Evolutionary conservation across 2,329 filamentous ascomycete species (phyloP).

Genomic region (Sphaceloma murrayae): DNA sequence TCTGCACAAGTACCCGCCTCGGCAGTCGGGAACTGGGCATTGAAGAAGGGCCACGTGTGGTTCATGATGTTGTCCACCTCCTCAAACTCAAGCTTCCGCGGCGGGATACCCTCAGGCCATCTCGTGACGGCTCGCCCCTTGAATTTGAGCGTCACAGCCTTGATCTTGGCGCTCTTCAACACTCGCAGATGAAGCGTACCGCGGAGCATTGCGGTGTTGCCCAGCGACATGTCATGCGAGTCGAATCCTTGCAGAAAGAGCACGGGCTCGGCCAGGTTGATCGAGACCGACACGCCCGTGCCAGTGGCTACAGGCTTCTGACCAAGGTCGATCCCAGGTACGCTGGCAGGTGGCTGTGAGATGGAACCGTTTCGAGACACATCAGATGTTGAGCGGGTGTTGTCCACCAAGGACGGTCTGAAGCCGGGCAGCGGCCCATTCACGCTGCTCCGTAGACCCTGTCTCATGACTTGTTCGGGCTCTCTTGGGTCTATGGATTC

Average conservation of each 20-base stretch:
- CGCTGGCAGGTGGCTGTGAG: conserved; percentile 21
- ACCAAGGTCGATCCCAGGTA: conserved; percentile 29
- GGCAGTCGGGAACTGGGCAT: conserved; percentile 55
- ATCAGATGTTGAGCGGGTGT: conserved; percentile 30
- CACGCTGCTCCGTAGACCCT: conserved; percentile 33
- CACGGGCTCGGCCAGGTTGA: conserved; percentile 68
- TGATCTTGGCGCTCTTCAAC: conserved; percentile 85
- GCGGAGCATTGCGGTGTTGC: conserved; percentile 71
- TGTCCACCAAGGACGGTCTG: conserved; percentile 35
- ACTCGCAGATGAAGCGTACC: conserved; percentile 75
- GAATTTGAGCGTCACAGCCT: conserved; percentile 79
- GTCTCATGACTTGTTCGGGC: conserved; percentile 27
- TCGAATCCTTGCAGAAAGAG: conserved; percentile 73
- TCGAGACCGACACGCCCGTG: conserved; percentile 64
- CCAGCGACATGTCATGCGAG: conserved; percentile 52
- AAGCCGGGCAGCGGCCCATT: conserved; percentile 32
- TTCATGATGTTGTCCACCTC: conserved; percentile 81
- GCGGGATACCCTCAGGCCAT: conserved; percentile 94
- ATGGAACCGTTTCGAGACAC: conserved; percentile 17
- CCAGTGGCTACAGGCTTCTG: conserved; percentile 69
- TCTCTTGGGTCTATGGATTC: conserved; percentile 6
- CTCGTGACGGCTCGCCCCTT: conserved; percentile 78
- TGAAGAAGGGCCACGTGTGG: conserved; percentile 88
- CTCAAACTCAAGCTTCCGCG: conserved; percentile 69
- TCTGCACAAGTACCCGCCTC: conserved; percentile 55